Conservation (phyloP, 2,329 filamentous ascomycete genomes). For the Ilyonectria robusta region DNA sequence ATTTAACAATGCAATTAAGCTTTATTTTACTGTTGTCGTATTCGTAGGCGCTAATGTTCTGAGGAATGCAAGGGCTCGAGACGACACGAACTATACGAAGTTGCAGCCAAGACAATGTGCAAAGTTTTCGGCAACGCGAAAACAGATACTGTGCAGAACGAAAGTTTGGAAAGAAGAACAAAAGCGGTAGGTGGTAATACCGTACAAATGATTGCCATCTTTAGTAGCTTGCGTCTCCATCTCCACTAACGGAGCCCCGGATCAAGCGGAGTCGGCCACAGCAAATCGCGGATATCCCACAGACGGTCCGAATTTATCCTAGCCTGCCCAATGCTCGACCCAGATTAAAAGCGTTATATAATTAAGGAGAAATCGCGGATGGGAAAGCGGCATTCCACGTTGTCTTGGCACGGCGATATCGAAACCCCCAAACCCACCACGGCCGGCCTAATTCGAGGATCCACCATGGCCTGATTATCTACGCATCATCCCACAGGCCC, state of each 20-base stretch:
- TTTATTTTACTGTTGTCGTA: too few species aligned
- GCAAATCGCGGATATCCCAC: neutral
- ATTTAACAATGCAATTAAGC: too few species aligned
- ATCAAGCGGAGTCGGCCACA: neutral
- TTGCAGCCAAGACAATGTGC: too few species aligned
- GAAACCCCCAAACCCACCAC: neutral
- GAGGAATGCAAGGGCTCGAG: too few species aligned
- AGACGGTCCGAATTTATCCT: neutral
- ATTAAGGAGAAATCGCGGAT: neutral
- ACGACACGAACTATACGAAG: too few species aligned
- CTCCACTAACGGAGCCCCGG: neutral
- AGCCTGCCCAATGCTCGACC: neutral
- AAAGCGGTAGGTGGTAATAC: neutral
- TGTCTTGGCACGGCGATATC: neutral
- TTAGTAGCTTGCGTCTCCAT: neutral
- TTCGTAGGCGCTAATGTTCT: too few species aligned
- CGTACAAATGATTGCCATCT: neutral
- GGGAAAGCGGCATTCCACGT: neutral
- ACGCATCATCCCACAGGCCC: slow-evolving; percentile 15
- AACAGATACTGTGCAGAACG: neutral
- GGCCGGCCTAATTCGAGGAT: neutral
- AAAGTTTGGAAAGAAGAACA: neutral
- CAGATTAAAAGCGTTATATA: neutral
- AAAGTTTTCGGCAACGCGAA: neutral
- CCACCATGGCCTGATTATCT: slow-evolving; percentile 28